Conservation (phyloP, 768 basidiomycete species). For the Xerocomus potaroensis region DNA sequence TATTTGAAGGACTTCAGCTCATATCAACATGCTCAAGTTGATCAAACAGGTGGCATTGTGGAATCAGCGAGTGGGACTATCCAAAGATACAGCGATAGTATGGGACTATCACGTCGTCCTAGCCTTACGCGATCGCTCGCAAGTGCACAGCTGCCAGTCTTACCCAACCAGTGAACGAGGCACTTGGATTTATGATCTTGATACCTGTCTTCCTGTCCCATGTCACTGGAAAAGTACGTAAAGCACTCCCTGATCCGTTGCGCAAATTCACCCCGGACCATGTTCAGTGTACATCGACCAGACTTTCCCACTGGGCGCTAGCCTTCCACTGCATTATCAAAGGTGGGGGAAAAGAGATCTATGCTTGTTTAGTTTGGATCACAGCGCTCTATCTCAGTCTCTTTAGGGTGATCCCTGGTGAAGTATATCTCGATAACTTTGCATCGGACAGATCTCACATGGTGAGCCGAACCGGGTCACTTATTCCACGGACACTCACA, state of each 20-base stretch:
- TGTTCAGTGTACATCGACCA: slow-evolving; percentile 41
- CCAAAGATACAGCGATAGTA: slow-evolving; percentile 40
- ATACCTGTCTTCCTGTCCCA: slow-evolving; percentile 50
- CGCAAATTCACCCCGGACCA: slow-evolving; percentile 16
- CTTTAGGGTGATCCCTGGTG: slow-evolving; percentile 58
- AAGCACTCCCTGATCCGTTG: slow-evolving; percentile 1
- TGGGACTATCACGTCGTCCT: slow-evolving; percentile 80
- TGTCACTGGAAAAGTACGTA: slow-evolving; percentile 47
- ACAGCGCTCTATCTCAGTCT: slow-evolving; percentile 34
- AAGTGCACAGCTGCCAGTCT: not conserved
- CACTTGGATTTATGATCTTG: slow-evolving; percentile 69
- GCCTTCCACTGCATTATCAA: slow-evolving; percentile 34
- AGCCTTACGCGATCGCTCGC: slow-evolving; percentile 32
- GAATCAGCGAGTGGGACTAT: slow-evolving; percentile 47
- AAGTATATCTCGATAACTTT: slow-evolving; percentile 52
- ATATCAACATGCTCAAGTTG: slow-evolving; percentile 1
- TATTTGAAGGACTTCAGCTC: slow-evolving; percentile 6
- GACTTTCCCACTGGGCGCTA: slow-evolving; percentile 39
- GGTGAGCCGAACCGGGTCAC: slow-evolving; percentile 35
- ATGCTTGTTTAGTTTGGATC: slow-evolving; percentile 3
- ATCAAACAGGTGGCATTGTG: slow-evolving; percentile 56
- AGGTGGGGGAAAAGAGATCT: slow-evolving; percentile 35
- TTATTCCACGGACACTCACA: slow-evolving; percentile 7
- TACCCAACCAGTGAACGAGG: slow-evolving; percentile 9
- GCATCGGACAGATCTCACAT: slow-evolving; percentile 77